A percentile compares a stretch with the other conserved stretches of the same genome.
Evolutionary conservation across 1,139 yeast genomes (phyloP).

Genomic region (Magnusiomyces sp.): DNA sequence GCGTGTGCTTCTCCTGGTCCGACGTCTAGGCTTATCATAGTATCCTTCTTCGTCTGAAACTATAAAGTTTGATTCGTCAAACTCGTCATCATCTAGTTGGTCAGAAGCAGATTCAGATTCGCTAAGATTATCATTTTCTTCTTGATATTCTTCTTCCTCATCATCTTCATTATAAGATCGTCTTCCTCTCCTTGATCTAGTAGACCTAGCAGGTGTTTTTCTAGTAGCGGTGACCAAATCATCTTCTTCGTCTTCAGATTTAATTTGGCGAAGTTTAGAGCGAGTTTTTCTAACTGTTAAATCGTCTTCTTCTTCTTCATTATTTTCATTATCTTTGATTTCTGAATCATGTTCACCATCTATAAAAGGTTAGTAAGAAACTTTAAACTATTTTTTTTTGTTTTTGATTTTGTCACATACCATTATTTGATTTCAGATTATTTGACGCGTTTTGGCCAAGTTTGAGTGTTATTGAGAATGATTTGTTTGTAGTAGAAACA

Average conservation of each 20-base stretch:
- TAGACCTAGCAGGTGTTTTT: not conserved
- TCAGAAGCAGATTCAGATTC: constrained; percentile 9
- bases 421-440: no score
- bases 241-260: not conserved
- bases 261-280: no score
- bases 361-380: no score
- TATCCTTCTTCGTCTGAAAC: constrained; percentile 21
- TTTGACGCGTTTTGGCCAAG: no score
- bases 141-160: constrained; percentile 17
- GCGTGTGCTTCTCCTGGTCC: constrained; percentile 32
- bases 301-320: constrained; percentile 15
- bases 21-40: constrained; percentile 19
- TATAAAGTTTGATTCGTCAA: constrained; percentile 8
- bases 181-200: constrained; percentile 2
- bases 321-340: constrained; percentile 1
- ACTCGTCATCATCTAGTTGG: not conserved
- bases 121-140: constrained; percentile 14
- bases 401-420: constrained; percentile 15
- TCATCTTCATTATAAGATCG: constrained; percentile 9
- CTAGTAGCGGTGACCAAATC: not conserved
- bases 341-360: constrained; percentile 15
- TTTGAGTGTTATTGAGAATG: constrained; percentile 3
- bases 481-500: not conserved
- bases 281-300: not conserved
- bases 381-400: no score